A percentile compares a stretch with the other conserved stretches of the same genome.
phyloP scores from a whole-genome alignment of 1,139 yeast species.

The Geotrichum australiense region DNA sequence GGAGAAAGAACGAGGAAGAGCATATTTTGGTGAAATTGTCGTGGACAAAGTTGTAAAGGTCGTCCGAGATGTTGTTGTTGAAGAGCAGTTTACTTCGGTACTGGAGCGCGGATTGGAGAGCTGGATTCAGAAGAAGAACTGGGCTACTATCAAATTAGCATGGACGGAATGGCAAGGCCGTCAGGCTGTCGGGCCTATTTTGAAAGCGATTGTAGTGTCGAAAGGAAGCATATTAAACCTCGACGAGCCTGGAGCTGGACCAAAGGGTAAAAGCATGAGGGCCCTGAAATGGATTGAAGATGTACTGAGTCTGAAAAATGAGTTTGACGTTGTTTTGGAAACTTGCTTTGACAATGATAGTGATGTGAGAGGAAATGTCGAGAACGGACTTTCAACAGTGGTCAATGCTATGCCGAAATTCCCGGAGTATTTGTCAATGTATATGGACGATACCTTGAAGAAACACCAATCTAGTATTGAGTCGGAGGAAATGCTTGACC shows the following conservation, averaged over 20 bases:
- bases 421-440: constrained; percentile 68
- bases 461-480: constrained; percentile 49
- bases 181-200: not conserved
- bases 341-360: constrained; percentile 46
- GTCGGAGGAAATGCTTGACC: constrained; percentile 48
- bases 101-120: not conserved
- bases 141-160: constrained; percentile 1
- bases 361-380: constrained; percentile 48
- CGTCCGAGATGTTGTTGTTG: constrained; percentile 1
- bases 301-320: constrained; percentile 49
- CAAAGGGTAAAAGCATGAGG: constrained; percentile 1
- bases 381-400: constrained; percentile 49
- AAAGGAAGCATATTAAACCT: not conserved
- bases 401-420: constrained; percentile 53
- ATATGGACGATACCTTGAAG: constrained; percentile 65
- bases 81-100: not conserved
- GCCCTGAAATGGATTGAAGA: constrained; percentile 58
- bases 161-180: constrained; percentile 2
- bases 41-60: constrained; percentile 3
- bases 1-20: constrained; percentile 5
- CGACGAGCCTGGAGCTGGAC: not conserved
- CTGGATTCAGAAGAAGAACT: constrained; percentile 1
- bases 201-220: not conserved
- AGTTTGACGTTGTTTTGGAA: constrained; percentile 42
- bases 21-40: constrained; percentile 4